phyloP scores from a whole-genome alignment of 441 rosid species.

The California macrophylla region DNA sequence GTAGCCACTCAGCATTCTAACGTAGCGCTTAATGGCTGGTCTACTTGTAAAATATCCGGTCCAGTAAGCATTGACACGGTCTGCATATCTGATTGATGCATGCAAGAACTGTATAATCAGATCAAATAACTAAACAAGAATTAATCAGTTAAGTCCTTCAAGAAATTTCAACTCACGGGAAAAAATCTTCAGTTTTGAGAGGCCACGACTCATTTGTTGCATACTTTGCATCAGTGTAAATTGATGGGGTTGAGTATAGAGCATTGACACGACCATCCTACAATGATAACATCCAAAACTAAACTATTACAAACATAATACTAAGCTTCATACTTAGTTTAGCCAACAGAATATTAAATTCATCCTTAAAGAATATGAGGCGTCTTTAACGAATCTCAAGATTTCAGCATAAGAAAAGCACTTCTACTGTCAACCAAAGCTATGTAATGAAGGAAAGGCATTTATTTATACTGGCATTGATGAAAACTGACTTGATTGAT shows the following conservation, averaged over 20 bases:
- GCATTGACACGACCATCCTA: conserved; percentile 99
- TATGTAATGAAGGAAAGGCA: neutral
- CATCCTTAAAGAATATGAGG: neutral
- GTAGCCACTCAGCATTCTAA: conserved; percentile 88
- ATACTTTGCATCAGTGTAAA: conserved; percentile 95
- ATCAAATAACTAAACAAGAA: conserved; percentile 13
- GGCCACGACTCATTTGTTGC: conserved; percentile 79
- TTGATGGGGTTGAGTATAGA: conserved; percentile 91
- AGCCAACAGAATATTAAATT: neutral
- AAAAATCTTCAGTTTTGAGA: conserved; percentile 72
- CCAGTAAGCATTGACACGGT: conserved; percentile 89
- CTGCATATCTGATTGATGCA: conserved; percentile 71
- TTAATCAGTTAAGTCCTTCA: neutral
- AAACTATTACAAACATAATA: conserved; percentile 2
- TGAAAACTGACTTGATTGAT: conserved; percentile 64
- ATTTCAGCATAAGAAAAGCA: no score
- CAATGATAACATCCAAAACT: conserved; percentile 16
- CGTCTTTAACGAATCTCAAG: no score
- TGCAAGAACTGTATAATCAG: conserved; percentile 20
- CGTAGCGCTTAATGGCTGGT: conserved; percentile 84
- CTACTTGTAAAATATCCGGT: conserved; percentile 96
- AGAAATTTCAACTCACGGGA: conserved; percentile 64
- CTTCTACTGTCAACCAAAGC: no score
- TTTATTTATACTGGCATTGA: no score
- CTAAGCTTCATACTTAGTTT: neutral